A percentile compares a stretch with the other conserved stretches of the same genome.
These are phyloP conservation scores for Cronartium quercuum DNA, from an alignment of 1,284 basidiomycete genomes.

Conservation along the genomic window DNA sequence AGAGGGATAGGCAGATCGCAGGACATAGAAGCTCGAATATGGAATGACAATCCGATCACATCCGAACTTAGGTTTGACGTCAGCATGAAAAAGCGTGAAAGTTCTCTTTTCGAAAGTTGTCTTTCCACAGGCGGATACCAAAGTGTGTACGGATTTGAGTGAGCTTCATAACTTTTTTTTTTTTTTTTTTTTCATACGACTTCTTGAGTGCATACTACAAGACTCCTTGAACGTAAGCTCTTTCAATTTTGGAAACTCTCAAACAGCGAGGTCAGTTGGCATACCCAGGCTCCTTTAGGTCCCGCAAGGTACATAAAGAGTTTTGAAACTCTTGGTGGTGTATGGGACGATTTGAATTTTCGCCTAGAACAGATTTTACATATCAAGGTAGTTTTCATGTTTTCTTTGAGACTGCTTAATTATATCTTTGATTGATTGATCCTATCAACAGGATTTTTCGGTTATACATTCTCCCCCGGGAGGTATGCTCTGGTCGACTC, in stretches of 20 bases:
- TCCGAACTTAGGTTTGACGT: background rate
- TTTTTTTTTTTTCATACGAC: too few relatives aligned
- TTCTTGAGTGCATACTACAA: too few relatives aligned
- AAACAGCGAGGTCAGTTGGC: background rate
- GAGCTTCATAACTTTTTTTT: background rate
- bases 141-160: background rate
- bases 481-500: background rate
- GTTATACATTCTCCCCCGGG: background rate
- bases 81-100: background rate
- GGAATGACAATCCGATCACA: background rate
- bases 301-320: background rate
- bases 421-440: too few relatives aligned
- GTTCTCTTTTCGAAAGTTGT: background rate
- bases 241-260: background rate
- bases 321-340: background rate
- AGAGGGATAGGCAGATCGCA: too few relatives aligned
- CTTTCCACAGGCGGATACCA: background rate
- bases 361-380: background rate
- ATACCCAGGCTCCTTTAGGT: background rate
- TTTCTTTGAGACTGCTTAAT: too few relatives aligned
- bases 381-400: background rate
- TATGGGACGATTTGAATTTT: background rate
- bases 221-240: too few relatives aligned
- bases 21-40: background rate
- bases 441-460: background rate